Conservation (phyloP, 768 basidiomycete species). For the Termitomyces sp. region DNA sequence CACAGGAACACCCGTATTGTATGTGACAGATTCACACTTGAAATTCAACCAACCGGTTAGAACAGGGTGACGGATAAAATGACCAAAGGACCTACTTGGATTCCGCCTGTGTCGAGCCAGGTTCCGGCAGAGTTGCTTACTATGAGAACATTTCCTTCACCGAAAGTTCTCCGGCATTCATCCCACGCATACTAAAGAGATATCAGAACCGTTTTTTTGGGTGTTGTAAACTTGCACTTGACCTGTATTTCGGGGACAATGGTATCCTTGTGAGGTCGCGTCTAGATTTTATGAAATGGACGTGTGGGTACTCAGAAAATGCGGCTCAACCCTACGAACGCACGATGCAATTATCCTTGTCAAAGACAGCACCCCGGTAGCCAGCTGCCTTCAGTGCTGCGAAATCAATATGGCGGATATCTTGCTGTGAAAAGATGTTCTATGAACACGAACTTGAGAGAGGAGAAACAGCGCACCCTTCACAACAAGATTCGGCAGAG, state of each 20-base stretch:
- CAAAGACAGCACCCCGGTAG: constrained; percentile 87
- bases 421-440: constrained; percentile 44
- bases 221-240: constrained; percentile 21
- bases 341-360: constrained; percentile 97
- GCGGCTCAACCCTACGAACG: constrained; percentile 17
- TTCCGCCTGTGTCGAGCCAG: constrained; percentile 63
- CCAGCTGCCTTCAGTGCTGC: constrained; percentile 63
- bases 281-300: constrained; percentile 40
- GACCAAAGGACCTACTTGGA: constrained; percentile 53
- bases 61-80: neutral
- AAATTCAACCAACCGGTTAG: neutral
- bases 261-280: constrained; percentile 69
- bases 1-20: constrained; percentile 77
- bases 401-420: constrained; percentile 85
- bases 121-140: constrained; percentile 96
- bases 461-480: constrained; percentile 43
- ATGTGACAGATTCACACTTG: constrained; percentile 82
- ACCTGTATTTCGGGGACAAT: constrained; percentile 75
- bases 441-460: constrained; percentile 1
- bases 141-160: constrained; percentile 73
- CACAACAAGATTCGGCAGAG: constrained; percentile 59
- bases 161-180: constrained; percentile 67
- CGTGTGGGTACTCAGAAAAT: neutral
- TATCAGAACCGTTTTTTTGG: neutral
- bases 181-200: constrained; percentile 65